phyloP scores from a whole-genome alignment of 345 rosid species.

The Rhodamnia rubescens region DNA sequence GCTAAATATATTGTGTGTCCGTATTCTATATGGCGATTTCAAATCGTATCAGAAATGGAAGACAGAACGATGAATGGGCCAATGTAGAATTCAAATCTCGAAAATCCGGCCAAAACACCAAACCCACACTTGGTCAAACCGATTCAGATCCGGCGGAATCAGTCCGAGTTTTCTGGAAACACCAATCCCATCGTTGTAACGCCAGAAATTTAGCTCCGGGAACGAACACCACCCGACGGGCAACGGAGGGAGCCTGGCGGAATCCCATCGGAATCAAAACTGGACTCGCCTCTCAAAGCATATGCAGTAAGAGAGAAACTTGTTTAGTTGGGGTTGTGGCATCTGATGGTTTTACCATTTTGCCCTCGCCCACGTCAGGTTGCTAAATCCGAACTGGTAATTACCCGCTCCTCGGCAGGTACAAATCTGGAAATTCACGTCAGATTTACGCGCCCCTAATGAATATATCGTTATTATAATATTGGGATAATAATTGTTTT shows the following conservation, averaged over 20 bases:
- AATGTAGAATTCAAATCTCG: not conserved
- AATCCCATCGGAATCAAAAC: not conserved
- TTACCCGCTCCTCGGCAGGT: not conserved
- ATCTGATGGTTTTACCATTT: not conserved
- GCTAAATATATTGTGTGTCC: too few relatives aligned
- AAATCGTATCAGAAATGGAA: not conserved
- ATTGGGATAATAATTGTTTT: not conserved
- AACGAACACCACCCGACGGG: not conserved
- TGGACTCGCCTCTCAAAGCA: not conserved
- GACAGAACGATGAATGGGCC: fast-evolving
- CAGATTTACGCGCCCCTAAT: not conserved
- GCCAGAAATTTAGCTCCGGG: not conserved
- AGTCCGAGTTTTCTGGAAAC: not conserved
- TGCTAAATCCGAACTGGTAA: not conserved
- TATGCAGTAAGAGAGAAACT: not conserved
- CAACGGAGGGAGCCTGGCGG: not conserved
- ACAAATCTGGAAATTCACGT: not conserved
- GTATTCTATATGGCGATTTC: too few relatives aligned
- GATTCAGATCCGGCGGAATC: too few relatives aligned
- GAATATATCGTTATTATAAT: not conserved
- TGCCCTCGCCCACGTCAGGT: not conserved
- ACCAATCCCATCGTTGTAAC: fast-evolving
- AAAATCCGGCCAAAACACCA: not conserved
- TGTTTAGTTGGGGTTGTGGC: not conserved
- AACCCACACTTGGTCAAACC: too few relatives aligned